Conservation (phyloP, 148 eudicot species). For the Rhododendron molle region DNA sequence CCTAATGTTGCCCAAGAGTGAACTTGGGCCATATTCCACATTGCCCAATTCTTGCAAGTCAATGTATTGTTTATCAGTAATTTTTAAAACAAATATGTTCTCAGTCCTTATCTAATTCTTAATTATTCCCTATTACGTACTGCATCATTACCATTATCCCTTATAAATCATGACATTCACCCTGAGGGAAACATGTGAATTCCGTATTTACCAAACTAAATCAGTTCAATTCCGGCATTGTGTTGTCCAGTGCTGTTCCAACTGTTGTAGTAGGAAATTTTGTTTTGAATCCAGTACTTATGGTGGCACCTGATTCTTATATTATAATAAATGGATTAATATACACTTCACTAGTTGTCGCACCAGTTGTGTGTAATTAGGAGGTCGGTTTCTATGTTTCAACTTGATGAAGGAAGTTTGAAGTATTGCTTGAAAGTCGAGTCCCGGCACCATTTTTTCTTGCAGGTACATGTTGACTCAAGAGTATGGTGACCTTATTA, state of each 20-base stretch:
- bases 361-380: background rate
- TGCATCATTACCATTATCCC: background rate
- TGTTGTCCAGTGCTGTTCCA: background rate
- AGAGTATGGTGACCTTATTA: constrained; percentile 92
- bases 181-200: background rate
- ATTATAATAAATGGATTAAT: background rate
- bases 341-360: background rate
- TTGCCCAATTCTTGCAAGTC: background rate
- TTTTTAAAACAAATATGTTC: background rate
- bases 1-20: background rate
- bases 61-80: background rate
- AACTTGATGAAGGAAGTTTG: background rate
- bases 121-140: background rate
- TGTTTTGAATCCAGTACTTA: background rate
- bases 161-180: background rate
- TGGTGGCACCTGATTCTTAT: background rate
- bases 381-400: background rate
- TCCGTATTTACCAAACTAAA: background rate
- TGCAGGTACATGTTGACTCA: constrained; percentile 75
- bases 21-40: background rate
- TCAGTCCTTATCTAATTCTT: background rate
- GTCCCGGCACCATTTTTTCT: background rate
- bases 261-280: background rate
- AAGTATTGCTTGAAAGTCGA: background rate
- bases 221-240: background rate